Base-by-base conservation (phyloP, 2,329 filamentous ascomycete species). In the Monosporascus sp. region DNA sequence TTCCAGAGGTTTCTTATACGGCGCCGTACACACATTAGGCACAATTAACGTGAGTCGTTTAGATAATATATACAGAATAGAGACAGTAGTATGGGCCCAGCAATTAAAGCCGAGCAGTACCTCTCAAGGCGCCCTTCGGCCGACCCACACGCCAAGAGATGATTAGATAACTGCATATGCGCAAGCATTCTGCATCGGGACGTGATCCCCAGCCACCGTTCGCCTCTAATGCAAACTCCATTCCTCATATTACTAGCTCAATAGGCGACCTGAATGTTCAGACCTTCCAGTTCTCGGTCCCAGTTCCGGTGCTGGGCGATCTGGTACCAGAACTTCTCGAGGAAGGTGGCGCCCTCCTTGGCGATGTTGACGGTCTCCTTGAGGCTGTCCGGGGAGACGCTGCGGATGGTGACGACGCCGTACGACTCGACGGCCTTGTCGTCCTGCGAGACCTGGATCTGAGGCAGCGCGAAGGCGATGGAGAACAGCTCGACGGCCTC, bases 291-390 rank as follows among this genome's bases (percentile, higher is more conserved):
- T 76, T 95, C 89, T 22, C 90, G 76, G 50, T 85, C 77, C 72
- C 83, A 95, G 67, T 88, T 88, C 63, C 85, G 80, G 65, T 94
- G 89, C 72, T 83, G 80, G 22, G 84, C 81, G 51, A 94, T 83
- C 17, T 82, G 77, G 62, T 77, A 86, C 46, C 85, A 81, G 72
- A 90, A 91, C 60, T 83, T 80, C 59, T 86, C 83, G 53, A 90
- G 61, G 67, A 94, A 93, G 48, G 83, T 80, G 61, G 77, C 83
- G 0, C 83, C 83, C 14, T 81, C 84, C 73, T 87, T 89, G 0
- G 77, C 78, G 57, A 91, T 84, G 53, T 79, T 72, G 3, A 88
- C 65, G 0, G 77, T 77, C 62, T 89, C 83, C 59, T 75, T 81
- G 59, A 90, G 74, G 55, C 77, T 81, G 20, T 82, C 77, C 0